phyloP scores from a whole-genome alignment of 192 early-diverging fungal genomes.

The Umbelopsis vinacea region DNA sequence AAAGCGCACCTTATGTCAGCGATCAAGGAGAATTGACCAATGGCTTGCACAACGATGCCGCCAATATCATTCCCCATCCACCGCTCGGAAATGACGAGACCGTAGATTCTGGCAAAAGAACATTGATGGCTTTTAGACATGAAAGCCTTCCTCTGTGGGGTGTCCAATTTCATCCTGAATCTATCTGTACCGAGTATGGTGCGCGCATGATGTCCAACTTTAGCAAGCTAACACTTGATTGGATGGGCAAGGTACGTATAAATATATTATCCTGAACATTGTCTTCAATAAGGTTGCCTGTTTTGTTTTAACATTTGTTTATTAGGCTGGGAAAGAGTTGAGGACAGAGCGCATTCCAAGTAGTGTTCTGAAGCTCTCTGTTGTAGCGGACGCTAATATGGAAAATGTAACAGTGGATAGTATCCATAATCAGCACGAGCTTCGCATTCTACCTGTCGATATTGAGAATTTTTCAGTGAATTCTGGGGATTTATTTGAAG shows the following conservation, averaged over 20 bases:
- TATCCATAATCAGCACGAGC: not conserved
- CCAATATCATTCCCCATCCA: constrained; percentile 25
- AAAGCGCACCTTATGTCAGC: constrained; percentile 22
- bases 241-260: constrained; percentile 40
- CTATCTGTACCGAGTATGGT: constrained; percentile 86
- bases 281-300: not conserved
- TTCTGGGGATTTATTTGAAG: constrained; percentile 28
- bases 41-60: not conserved
- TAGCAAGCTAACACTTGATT: constrained; percentile 47
- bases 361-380: not conserved
- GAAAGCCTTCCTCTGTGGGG: constrained; percentile 72
- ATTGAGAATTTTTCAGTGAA: constrained; percentile 23
- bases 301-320: not conserved
- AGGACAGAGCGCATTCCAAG: not conserved
- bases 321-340: not conserved
- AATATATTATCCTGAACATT: not conserved
- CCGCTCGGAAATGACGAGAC: not conserved
- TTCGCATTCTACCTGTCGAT: not conserved
- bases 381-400: not conserved
- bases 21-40: constrained; percentile 9
- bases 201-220: constrained; percentile 77
- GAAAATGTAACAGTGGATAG: too few relatives aligned
- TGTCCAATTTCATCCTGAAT: constrained; percentile 98
- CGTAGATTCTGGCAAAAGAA: constrained; percentile 25
- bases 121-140: constrained; percentile 86